Evolutionary conservation across 164 flowering plant genomes (phyloP), one percentile per base, ranked within the genome.

Genomic region (Vitis vinifera): DNA sequence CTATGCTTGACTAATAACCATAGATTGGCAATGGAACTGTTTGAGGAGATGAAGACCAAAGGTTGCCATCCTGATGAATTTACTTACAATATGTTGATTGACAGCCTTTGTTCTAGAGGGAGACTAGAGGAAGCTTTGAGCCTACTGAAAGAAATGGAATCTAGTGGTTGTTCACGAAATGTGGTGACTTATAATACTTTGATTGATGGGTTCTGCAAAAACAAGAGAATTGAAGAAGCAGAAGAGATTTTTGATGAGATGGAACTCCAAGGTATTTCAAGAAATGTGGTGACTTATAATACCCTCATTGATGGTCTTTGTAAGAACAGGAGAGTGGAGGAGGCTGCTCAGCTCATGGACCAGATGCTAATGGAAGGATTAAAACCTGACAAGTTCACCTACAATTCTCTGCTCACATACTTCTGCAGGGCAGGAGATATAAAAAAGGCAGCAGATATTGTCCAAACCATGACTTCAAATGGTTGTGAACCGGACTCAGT

Each of bases 221-320:
- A 81, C 67, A 76, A 76, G 73, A 86, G 83, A 75, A 77, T 93
- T 16, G 82, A 84, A 66, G 90, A 87, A 67, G 99, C 98, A 4
- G 96, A 91, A 74, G 97, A 91, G 81, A 80, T 95, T 51, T 93
- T 95, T 73, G 93, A 91, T 75, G 85, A 90, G 75, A 95, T 95
- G 98, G 96, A 91, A 66, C 63, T 91, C 15, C 93, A 82, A 69
- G 99, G 99, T 16, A 78, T 95, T 70, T 86, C 96, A 11, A 84
- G 91, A 76, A 85, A 86, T 75, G 44, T 80, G 61, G 87, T 90
- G 51, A 95, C 98, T 8, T 93, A 88, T 68, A 95, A 95, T 71
- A 77, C 90, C 47, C 93, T 95, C 3, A 90, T 92, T 57, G 91
- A 89, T 73, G 97, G 97, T 5, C 85, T 91, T 60, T 88, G 90